These are phyloP conservation scores for Phaeomoniella chlamydospora DNA, from an alignment of 2,329 filamentous ascomycete genomes.

Conservation along the genomic window DNA sequence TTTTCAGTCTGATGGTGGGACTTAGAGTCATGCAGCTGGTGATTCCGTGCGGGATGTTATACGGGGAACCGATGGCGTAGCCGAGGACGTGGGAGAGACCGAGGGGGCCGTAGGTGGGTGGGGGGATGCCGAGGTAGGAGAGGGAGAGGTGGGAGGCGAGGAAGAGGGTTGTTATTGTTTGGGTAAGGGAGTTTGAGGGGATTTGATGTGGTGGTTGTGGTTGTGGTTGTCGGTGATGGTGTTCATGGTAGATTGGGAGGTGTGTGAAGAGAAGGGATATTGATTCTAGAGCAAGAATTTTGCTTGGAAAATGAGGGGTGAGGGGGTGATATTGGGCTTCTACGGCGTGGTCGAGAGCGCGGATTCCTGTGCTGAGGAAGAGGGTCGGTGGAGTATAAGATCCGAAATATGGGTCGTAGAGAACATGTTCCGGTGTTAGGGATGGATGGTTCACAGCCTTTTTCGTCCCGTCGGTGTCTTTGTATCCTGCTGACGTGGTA, in stretches of 20 bases:
- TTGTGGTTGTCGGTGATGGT: constrained; percentile 3
- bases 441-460: constrained; percentile 20
- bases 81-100: constrained; percentile 32
- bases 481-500: constrained; percentile 37
- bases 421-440: constrained; percentile 11
- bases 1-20: constrained; percentile 39
- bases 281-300: constrained; percentile 29
- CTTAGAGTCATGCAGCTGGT: constrained; percentile 40
- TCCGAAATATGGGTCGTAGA: constrained; percentile 38
- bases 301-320: constrained; percentile 34
- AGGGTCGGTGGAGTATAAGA: constrained; percentile 14
- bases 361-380: constrained; percentile 36
- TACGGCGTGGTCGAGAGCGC: constrained; percentile 41
- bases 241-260: constrained; percentile 29
- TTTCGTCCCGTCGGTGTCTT: constrained; percentile 33
- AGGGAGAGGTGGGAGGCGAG: constrained; percentile 37
- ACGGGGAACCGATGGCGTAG: constrained; percentile 40
- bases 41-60: constrained; percentile 41
- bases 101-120: constrained; percentile 34
- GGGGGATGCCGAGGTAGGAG: constrained; percentile 34
- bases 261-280: constrained; percentile 31
- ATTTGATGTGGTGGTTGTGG: constrained; percentile 12
- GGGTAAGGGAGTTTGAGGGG: constrained; percentile 15
- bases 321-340: constrained; percentile 39
- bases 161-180: constrained; percentile 35